Base-by-base conservation (phyloP, 2,329 filamentous ascomycete genomes). In the Ophiostoma montium region DNA sequence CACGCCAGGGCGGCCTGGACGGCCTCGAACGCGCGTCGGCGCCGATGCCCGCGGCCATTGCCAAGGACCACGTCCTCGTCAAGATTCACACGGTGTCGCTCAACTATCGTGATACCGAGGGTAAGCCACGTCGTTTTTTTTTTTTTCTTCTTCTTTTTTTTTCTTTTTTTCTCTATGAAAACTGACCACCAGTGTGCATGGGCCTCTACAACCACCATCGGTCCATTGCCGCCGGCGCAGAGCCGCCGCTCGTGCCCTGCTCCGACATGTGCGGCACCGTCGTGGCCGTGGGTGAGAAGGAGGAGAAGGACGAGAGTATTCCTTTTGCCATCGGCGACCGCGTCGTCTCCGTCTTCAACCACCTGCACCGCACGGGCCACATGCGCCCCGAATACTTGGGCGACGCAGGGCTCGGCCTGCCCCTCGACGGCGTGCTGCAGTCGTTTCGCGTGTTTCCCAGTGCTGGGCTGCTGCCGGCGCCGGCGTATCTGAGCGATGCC, bases 261-360 rank as follows among this genome's bases (percentile, higher is more conserved):
- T 82, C 79, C 19, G 82, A 86, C 62, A 83, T 82, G 70, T 82
- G 79, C 63, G 82, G 82, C 41, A 69, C 70, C 9, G 67, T 86
- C 42, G 65, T 75, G 2, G 61, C 69, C 13, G 57, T 73, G 30
- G 74, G 75, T 32, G 64, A 67, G 10, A 59, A 62, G 3, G 30
- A 42, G 2, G 64, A 65, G 6, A 42, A 53, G 5, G 23, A 8
- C 23, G 23, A 8, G n/a, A n/a, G n/a, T n/a, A n/a, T n/a, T n/a
- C 56, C 58, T 32, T 76, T 75, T 66, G 67, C 69, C 48, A 62
- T 66, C 15, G 80, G 81, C 51, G 75, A 83, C 50, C 75, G 79
- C n/a, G 81, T 86, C 35, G 69, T 83, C 49, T 74, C 74, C 18
- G 82, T 75, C 47, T 86, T 84, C 63, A 73, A 73, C 56, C 71